Evolutionary conservation across 345 rosid genomes (phyloP), one percentile per base, ranked within the genome.

Genomic region (Pugionium cornutum): DNA sequence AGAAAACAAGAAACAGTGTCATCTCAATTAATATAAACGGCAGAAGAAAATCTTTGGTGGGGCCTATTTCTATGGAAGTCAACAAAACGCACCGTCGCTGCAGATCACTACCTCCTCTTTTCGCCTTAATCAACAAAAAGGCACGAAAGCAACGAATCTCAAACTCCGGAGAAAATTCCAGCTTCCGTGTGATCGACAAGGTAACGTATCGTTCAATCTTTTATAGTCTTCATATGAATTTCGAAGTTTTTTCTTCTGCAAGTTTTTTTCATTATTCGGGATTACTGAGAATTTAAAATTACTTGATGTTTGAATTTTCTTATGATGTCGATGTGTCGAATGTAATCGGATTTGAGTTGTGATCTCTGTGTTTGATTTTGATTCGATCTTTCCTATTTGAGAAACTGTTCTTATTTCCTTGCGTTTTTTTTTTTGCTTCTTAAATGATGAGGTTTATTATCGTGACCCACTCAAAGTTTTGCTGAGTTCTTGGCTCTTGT

Each of bases 1-100:
- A 10, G 0, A 3, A 67, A 61, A 67, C 73, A 53, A 61, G 53
- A 26, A 7, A 25, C 64, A 54, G 52, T 74, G 28, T 54, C 11
- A 1, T 7, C 4, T 11, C 4, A 46, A 47, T 53, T 11, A 40
- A 54, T 5, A 1, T 27, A 74, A 54, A 74, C 77, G 68, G 42
- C 68, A 67, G 51, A 53, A 6, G 3, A 2, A 58, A 36, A 28
- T 45, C 52, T 4, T 9, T 3, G 18, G 36, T 59, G 55, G 75
- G 64, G 49, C 67, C 51, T 9, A 60, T 34, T 60, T 60, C 46
- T 53, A 36, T 51, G 28, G 35, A 45, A 74, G 77, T 67, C 73
- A 74, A 67, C 53, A 67, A 64, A 61, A 67, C 73, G 77, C 77
- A 67, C 41, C 77, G 72, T 47, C 68, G 52, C 55, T 44, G 55